Percentiles rank a stretch among this genome's conserved stretches.
These are phyloP conservation scores for Syncephalastrum racemosum DNA, from an alignment of 371 early-diverging fungal species.

Conservation along the genomic window DNA sequence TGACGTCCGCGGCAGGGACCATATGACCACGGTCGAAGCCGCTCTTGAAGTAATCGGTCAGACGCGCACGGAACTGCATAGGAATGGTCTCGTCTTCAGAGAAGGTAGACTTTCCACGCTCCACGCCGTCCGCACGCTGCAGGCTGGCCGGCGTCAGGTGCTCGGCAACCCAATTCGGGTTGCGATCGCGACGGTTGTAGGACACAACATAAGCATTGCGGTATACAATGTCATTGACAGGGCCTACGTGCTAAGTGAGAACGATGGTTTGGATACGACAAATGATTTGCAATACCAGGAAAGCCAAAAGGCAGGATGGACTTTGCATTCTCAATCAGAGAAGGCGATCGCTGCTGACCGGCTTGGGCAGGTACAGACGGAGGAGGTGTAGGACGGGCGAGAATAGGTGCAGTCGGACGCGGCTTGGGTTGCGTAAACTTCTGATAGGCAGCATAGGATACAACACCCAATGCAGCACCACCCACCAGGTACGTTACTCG, in stretches of 20 bases:
- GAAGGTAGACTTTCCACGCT: constrained; percentile 68
- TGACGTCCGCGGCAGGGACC: constrained; percentile 84
- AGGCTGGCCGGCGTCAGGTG: constrained; percentile 72
- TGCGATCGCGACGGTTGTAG: constrained; percentile 76
- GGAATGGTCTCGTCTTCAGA: constrained; percentile 70
- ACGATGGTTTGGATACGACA: no score
- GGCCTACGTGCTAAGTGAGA: constrained; percentile 34
- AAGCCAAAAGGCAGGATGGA: constrained; percentile 50
- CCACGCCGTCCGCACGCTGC: constrained; percentile 53
- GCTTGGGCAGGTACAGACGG: constrained; percentile 7
- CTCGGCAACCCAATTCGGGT: constrained; percentile 88
- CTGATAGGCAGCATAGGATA: constrained; percentile 44
- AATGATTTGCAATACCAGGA: constrained; percentile 32
- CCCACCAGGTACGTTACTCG: constrained; percentile 44
- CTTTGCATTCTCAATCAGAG: constrained; percentile 41
- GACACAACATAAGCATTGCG: constrained; percentile 62
- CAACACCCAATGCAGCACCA: constrained; percentile 50
- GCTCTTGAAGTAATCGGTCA: constrained; percentile 69
- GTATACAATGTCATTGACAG: constrained; percentile 59
- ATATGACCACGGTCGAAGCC: constrained; percentile 86
- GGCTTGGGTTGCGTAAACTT: constrained; percentile 36
- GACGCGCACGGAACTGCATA: constrained; percentile 62
- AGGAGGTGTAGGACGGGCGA: constrained; percentile 8
- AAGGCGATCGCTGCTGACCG: constrained; percentile 12
- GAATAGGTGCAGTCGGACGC: constrained; percentile 13